Conservation (phyloP, 2,329 filamentous ascomycete genomes). For the Alternaria viburni region DNA sequence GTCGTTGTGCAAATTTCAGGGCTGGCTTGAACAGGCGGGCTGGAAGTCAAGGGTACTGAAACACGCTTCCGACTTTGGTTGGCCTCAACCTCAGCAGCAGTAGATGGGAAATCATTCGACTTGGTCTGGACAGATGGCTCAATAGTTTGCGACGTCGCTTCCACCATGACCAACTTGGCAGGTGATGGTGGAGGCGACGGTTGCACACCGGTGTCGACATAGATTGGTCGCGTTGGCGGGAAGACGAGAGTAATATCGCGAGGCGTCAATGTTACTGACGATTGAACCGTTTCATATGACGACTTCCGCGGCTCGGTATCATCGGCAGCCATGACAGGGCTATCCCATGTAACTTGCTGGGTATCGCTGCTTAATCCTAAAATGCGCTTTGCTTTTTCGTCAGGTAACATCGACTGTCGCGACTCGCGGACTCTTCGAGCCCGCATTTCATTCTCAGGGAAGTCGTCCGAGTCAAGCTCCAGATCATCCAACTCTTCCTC, state of each 20-base stretch:
- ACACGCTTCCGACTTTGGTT: slow-evolving; percentile 77
- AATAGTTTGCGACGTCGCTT: slow-evolving; percentile 29
- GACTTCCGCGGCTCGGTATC: slow-evolving; percentile 35
- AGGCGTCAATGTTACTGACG: slow-evolving; percentile 31
- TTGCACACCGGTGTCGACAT: slow-evolving; percentile 79
- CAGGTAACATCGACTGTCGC: slow-evolving; percentile 49
- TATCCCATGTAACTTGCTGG: slow-evolving; percentile 33
- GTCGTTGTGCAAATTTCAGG: slow-evolving; percentile 59
- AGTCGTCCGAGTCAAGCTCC: slow-evolving; percentile 73
- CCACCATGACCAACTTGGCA: slow-evolving; percentile 42
- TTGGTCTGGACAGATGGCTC: slow-evolving; percentile 30
- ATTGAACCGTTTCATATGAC: slow-evolving; percentile 27
- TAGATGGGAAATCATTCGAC: slow-evolving; percentile 22
- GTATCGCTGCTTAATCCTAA: slow-evolving; percentile 48
- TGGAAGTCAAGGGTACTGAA: slow-evolving; percentile 40
- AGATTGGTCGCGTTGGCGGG: slow-evolving; percentile 54
- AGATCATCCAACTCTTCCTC: slow-evolving; percentile 61
- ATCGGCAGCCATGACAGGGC: slow-evolving; percentile 16
- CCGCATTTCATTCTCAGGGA: slow-evolving; percentile 50
- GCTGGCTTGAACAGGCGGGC: slow-evolving; percentile 17
- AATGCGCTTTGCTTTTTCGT: slow-evolving; percentile 56
- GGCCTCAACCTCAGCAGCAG: slow-evolving; percentile 65
- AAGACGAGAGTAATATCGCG: slow-evolving; percentile 40
- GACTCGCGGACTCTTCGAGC: slow-evolving; percentile 49
- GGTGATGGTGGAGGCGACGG: slow-evolving; percentile 84